These are phyloP conservation scores for Cladosporium sp. DNA, from an alignment of 2,329 filamentous ascomycete species.

Conservation along the genomic window DNA sequence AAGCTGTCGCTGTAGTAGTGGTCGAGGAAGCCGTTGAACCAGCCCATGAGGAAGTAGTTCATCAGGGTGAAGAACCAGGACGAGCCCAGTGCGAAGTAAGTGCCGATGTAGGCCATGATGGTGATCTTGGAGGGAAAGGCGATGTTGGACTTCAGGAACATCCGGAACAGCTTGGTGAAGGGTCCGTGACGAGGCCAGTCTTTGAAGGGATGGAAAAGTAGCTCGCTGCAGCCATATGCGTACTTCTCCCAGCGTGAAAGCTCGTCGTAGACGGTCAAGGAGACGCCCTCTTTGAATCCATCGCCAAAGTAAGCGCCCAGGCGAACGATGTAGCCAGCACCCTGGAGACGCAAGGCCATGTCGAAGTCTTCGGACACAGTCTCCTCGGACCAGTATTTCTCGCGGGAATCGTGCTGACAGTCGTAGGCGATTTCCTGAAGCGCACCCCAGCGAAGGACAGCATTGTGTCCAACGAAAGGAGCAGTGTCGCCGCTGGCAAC, in stretches of 20 bases:
- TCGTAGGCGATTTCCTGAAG: slow-evolving; percentile 72
- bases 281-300: slow-evolving; percentile 83
- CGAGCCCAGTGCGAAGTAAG: slow-evolving; percentile 76
- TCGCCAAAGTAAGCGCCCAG: slow-evolving; percentile 72
- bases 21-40: slow-evolving; percentile 75
- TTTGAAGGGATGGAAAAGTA: slow-evolving; percentile 76
- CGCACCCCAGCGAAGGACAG: slow-evolving; percentile 73
- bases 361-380: slow-evolving; percentile 83
- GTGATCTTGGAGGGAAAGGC: slow-evolving; percentile 75
- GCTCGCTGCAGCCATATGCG: slow-evolving; percentile 80
- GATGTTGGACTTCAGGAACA: slow-evolving; percentile 72
- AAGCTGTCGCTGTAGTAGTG: slow-evolving; percentile 79
- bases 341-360: slow-evolving; percentile 76
- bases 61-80: slow-evolving; percentile 72
- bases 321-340: slow-evolving; percentile 70
- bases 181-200: slow-evolving; percentile 74
- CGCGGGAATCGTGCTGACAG: slow-evolving; percentile 66
- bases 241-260: slow-evolving; percentile 86
- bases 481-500: slow-evolving; percentile 76
- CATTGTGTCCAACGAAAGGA: slow-evolving; percentile 81
- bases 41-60: slow-evolving; percentile 77
- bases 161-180: slow-evolving; percentile 76
- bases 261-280: slow-evolving; percentile 81
- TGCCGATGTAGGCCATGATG: slow-evolving; percentile 75
- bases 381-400: slow-evolving; percentile 80